Evolutionary conservation across 2,329 filamentous ascomycete species (phyloP).

Genomic region (Leptographium lundbergii): DNA sequence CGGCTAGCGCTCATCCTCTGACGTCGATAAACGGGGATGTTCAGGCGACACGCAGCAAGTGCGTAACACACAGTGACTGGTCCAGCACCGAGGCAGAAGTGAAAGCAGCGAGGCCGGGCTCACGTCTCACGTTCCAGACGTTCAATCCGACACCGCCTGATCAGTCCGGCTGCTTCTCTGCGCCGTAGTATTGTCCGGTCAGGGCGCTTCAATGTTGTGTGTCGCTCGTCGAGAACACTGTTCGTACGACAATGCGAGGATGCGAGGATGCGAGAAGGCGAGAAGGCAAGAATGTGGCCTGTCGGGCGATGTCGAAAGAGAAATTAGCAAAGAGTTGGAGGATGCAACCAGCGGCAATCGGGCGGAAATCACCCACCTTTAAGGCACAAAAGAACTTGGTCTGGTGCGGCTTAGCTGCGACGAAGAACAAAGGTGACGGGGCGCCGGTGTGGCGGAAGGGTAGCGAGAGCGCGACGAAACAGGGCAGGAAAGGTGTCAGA

Average conservation of each 20-base stretch:
- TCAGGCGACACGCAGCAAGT: neutral
- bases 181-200: neutral
- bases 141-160: neutral
- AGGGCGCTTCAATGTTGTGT: too few species aligned
- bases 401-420: neutral
- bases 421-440: neutral
- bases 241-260: neutral
- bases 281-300: neutral
- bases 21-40: neutral
- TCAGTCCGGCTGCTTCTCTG: neutral
- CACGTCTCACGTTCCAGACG: neutral
- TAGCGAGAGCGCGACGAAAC: neutral
- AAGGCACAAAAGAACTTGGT: neutral
- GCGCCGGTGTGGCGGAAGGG: neutral
- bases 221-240: neutral
- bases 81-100: neutral
- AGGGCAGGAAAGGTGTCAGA: neutral
- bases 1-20: constrained; percentile 24
- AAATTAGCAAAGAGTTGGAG: neutral
- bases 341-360: too few species aligned
- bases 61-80: neutral
- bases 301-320: neutral
- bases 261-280: neutral
- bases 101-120: neutral
- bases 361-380: neutral